Percentiles rank a stretch among this genome's conserved stretches.
phyloP scores from a whole-genome alignment of 306 rosid genomes.

The Boehmeria nivea region DNA sequence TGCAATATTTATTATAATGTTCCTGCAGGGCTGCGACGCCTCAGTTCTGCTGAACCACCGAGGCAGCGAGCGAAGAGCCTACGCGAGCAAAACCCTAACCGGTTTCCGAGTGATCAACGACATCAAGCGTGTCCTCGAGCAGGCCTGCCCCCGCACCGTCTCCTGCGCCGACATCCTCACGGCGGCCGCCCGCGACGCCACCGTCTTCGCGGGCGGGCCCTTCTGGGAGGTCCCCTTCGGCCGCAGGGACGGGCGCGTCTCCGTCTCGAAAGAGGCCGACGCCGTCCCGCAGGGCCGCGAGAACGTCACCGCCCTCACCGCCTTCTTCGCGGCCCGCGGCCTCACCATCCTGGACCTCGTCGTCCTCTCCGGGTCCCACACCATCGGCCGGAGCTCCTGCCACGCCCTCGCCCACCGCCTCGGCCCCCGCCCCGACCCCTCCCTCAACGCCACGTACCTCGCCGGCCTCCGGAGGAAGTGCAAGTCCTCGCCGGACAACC shows the following conservation, averaged over 20 bases:
- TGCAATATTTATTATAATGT: neutral
- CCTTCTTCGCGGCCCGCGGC: constrained; percentile 40
- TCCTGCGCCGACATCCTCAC: constrained; percentile 90
- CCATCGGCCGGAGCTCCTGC: constrained; percentile 74
- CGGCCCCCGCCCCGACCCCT: constrained; percentile 58
- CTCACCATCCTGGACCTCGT: constrained; percentile 71
- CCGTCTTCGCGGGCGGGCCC: constrained; percentile 74
- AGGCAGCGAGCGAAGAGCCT: constrained; percentile 60
- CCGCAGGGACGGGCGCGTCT: constrained; percentile 59
- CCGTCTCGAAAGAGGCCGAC: constrained; percentile 58
- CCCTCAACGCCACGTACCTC: constrained; percentile 44
- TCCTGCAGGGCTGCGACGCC: constrained; percentile 90
- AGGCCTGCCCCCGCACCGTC: constrained; percentile 64
- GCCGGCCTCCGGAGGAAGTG: constrained; percentile 50
- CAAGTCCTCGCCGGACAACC: constrained; percentile 21
- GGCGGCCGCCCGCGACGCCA: constrained; percentile 82
- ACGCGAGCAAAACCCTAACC: constrained; percentile 58
- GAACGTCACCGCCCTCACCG: constrained; percentile 49
- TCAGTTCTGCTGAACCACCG: constrained; percentile 54
- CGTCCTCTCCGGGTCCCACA: constrained; percentile 78
- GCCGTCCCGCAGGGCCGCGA: constrained; percentile 79
- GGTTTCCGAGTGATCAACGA: constrained; percentile 70
- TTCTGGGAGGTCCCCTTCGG: constrained; percentile 93
- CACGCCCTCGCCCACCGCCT: constrained; percentile 44
- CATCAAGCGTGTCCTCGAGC: constrained; percentile 57